A percentile compares a stretch with the other conserved stretches of the same genome.
Conservation (phyloP, 2,329 filamentous ascomycete species). For the Kalaharituber pfeilii region DNA sequence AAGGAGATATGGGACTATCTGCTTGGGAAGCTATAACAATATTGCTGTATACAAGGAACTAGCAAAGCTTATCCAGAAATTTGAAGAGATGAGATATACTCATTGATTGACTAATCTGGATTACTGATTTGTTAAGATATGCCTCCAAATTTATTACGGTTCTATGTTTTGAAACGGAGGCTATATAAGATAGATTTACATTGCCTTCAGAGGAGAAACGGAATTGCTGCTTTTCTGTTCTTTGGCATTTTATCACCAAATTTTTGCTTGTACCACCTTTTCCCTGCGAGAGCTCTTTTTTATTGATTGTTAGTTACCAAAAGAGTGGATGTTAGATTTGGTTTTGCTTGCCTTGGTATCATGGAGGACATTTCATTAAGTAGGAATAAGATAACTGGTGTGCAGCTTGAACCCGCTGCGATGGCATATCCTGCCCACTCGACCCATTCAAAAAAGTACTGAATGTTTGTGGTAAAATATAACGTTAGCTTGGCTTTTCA, state of each 20-base stretch:
- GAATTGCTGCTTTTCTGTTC: conserved; percentile 20
- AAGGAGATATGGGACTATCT: background rate
- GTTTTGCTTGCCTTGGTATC: conserved; percentile 56
- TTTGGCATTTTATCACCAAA: conserved; percentile 57
- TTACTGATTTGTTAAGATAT: too few relatives aligned
- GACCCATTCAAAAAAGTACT: conserved; percentile 85
- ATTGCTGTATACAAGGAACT: background rate
- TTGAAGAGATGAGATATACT: background rate
- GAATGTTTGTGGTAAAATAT: background rate
- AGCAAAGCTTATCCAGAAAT: background rate
- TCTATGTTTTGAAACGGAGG: too few relatives aligned
- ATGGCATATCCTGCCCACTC: conserved; percentile 89
- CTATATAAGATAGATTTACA: too few relatives aligned
- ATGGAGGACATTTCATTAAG: conserved; percentile 80
- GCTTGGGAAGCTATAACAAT: background rate
- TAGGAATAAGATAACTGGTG: conserved; percentile 64
- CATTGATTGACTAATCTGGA: background rate
- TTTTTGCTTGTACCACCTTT: conserved; percentile 68
- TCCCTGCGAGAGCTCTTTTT: conserved; percentile 53
- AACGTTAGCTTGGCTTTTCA: background rate
- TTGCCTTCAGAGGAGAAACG: conserved; percentile 16
- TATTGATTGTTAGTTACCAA: too few relatives aligned
- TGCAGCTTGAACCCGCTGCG: conserved; percentile 43
- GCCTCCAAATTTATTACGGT: too few relatives aligned
- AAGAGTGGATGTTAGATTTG: too few relatives aligned